A percentile compares a stretch with the other conserved stretches of the same genome.
These are phyloP conservation scores for Angomonas deanei DNA, from an alignment of 208 protist species.

Conservation along the genomic window DNA sequence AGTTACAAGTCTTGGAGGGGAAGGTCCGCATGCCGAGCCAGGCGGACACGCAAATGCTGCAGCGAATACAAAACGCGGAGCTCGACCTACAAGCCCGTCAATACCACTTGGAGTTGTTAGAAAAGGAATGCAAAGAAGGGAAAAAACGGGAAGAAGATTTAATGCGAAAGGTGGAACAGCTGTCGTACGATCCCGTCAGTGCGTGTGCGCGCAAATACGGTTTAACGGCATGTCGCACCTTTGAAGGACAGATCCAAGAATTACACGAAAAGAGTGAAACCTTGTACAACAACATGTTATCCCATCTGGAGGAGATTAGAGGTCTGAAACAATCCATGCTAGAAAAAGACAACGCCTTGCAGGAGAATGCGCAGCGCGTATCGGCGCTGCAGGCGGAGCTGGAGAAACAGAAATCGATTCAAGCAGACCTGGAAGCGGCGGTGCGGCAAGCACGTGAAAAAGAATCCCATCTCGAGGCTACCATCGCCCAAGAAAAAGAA, in stretches of 20 bases:
- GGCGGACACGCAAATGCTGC: background rate
- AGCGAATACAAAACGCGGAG: conserved; percentile 5
- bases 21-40: background rate
- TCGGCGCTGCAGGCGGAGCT: conserved; percentile 15
- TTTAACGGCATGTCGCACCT: conserved; percentile 39
- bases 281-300: background rate
- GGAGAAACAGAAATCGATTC: conserved; percentile 13
- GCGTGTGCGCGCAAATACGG: conserved; percentile 60
- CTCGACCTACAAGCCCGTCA: conserved; percentile 25
- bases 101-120: conserved; percentile 26
- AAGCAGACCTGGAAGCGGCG: background rate
- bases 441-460: background rate
- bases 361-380: background rate
- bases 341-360: background rate
- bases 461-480: background rate
- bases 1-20: conserved; percentile 8
- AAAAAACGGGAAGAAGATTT: conserved; percentile 54
- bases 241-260: conserved; percentile 41
- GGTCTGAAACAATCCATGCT: background rate
- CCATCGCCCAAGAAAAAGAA: no score
- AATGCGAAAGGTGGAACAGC: conserved; percentile 42
- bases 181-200: conserved; percentile 70
- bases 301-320: no score
- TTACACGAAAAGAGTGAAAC: conserved; percentile 7
- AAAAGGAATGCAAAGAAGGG: conserved; percentile 44